Base-by-base conservation (phyloP, 2,329 filamentous ascomycete genomes). In the Didymella exigua region DNA sequence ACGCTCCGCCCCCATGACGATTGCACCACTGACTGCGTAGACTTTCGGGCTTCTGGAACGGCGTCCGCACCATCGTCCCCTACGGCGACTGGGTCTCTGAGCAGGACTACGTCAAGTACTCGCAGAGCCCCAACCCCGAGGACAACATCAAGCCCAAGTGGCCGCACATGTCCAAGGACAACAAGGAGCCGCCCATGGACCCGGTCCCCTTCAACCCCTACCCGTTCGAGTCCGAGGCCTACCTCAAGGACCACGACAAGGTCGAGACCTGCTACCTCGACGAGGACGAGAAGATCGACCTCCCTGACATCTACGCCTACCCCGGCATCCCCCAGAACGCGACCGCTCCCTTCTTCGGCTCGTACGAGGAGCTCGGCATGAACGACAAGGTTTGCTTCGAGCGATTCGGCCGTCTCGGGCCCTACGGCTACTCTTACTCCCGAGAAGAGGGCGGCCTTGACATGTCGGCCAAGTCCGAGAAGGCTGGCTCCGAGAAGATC, bases 271-370 rank as follows among this genome's bases (percentile, higher is more conserved):
- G 88, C 75, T 89, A 82, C 62, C 77, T 90, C 27, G 87, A 90
- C 63, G 76, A 78, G 18, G 80, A 83, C 13, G 80, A 84, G 37
- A 84, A 77, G 26, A 71, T 87, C 3, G 65, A 75, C 0, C 80
- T 81, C 0, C 88, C 88, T 0, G 83, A 87, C 58, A 74, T 89
- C 23, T 89, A 85, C 67, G 87, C 85, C 1, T 91, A 89, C 63
- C 77, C 82, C 2, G 80, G 80, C 16, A 67, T 82, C 11, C 79
- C 80, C 23, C 78, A 80, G 59, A 78, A 81, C 68, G 76, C 78
- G 70, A 74, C 77, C 11, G 72, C 75, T 14, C 78, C 79, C 33
- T 77, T 77, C 66, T 81, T 79, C 56, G 80, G 80, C 41, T 79
- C 78, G 3, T 78, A 81, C 65, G 72, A 77, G 36, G 74, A 78